Base-by-base conservation (phyloP, 768 basidiomycete species). In the Suillus subaureus region DNA sequence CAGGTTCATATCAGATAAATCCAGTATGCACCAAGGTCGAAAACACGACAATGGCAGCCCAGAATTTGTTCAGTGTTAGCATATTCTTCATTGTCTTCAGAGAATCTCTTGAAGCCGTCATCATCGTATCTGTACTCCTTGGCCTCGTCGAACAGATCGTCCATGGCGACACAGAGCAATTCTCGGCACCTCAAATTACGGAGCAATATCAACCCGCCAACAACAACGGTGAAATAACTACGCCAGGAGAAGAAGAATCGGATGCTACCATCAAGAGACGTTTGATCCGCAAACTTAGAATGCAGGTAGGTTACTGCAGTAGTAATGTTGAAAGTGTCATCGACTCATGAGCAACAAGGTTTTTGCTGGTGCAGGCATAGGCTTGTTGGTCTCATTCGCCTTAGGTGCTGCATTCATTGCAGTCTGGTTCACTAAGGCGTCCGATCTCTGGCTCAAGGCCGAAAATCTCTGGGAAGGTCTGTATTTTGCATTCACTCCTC, bases 41-140 rank as follows among this genome's bases (percentile, higher is more conserved):
- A 6, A 55, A 7, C 21, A 3, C 33, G 33, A 55, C 66, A 64
- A 94, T 94, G 93, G 80, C 84, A 21, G 3, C 61, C 15, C 84
- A 84, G 67, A 85, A 88, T 73, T 80, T 96, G 64, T 97, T 97
- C 79, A 93, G 92, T 64, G 85, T 97, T 64, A 89, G 94, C 72
- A 94, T 98, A 70, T 97, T 96, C 83, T 95, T 98, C 85, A 95
- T 97, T 79, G 89, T 96, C 79, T 95, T 97, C 77, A 87, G 96
- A 74, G 96, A 97, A 85, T 91, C 94, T 6, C 85, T 97, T 68
- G 96, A 97, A 82, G 92, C 94, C 5, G 88, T 88, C 51, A 91
- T 98, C 81, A 94, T 99, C 83, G 80, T 97, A 75, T 92, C 94
- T 7, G 94, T 97, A 64, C 86, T 99, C 57, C 89, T 97, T 61